Evolutionary conservation across 2,329 filamentous ascomycete genomes (phyloP), one percentile per base, ranked within the genome.

Genomic region (Juglanconis sp.): DNA sequence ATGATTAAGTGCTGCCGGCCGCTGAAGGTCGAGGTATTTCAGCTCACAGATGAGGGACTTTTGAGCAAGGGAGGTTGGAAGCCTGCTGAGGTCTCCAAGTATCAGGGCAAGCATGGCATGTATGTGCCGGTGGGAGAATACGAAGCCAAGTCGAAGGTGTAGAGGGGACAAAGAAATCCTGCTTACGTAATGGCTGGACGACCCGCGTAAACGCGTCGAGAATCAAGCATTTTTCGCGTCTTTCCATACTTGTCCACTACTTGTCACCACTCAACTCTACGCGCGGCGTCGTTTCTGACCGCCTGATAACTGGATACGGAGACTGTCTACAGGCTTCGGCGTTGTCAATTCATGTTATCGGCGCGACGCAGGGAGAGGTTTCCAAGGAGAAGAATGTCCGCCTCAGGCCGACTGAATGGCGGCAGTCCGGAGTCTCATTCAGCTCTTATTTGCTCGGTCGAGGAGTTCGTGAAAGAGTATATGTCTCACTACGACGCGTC

Each of bases 401-500:
- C 42, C 2, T 1, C 42, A 46, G 17, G 10, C 10, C 32, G 40
- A 32, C 15, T 3, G 8, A 42, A n/a, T 32, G 34, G 3, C n/a
- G 6, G 5, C n/a, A 34, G 1, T n/a, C 3, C n/a, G 7, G 11
- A 11, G 11, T 17, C 15, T 13, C 24, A 31, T 2, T 8, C 50
- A 34, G 24, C 36, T 4, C 77, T 90, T 65, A 76, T 85, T 69
- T 73, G 76, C 31, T 70, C 78, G 52, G 83, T 87, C 62, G 85
- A 84, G 17, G 74, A 76, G 46, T 90, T 88, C 70, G 87, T 91
- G 56, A 77, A 86, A 68, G 77, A 80, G 49, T 92, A 90, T 78
- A 94, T 93, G 88, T 79, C 84, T 49, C 80, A 84, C 63, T 91
- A 91, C 75, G 93, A 97, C 75, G 86, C 86, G 52, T 96, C 91